These are phyloP conservation scores for Huntiella abstrusa DNA, from an alignment of 2,329 filamentous ascomycete genomes.

Conservation along the genomic window DNA sequence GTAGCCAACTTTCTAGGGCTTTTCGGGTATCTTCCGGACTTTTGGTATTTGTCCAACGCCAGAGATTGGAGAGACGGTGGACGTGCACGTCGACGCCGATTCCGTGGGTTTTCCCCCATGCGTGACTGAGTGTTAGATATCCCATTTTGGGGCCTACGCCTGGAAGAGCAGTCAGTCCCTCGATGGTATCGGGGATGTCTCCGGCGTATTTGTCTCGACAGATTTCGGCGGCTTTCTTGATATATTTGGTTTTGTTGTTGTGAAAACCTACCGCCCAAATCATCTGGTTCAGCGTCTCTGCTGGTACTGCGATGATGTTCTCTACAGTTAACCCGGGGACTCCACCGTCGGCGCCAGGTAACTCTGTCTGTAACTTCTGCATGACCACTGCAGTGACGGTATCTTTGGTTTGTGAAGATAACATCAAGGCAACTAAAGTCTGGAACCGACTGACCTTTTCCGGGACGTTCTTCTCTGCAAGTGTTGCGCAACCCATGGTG, in stretches of 20 bases:
- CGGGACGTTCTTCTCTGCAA: slow-evolving; percentile 36
- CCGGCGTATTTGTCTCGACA: slow-evolving; percentile 49
- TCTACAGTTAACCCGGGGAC: slow-evolving; percentile 47
- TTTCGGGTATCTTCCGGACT: slow-evolving; percentile 66
- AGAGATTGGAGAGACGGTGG: slow-evolving; percentile 82
- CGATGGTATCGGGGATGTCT: slow-evolving; percentile 65
- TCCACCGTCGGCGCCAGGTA: slow-evolving; percentile 33
- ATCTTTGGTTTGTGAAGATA: slow-evolving; percentile 85
- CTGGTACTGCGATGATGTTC: slow-evolving; percentile 55
- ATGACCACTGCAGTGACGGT: slow-evolving; percentile 76
- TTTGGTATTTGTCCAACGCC: slow-evolving; percentile 74
- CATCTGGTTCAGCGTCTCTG: slow-evolving; percentile 46
- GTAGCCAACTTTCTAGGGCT: slow-evolving; percentile 65
- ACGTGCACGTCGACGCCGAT: slow-evolving; percentile 94
- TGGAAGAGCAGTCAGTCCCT: slow-evolving; percentile 57
- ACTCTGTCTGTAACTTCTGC: slow-evolving; percentile 54
- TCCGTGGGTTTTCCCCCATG: slow-evolving; percentile 44
- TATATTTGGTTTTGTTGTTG: slow-evolving; percentile 75
- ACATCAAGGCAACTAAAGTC: slow-evolving; percentile 73
- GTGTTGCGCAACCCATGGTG: slow-evolving; percentile 84
- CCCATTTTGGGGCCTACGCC: slow-evolving; percentile 94
- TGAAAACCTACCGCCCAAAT: slow-evolving; percentile 82
- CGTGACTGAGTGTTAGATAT: slow-evolving; percentile 66
- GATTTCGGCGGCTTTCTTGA: slow-evolving; percentile 57
- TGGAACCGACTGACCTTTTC: slow-evolving; percentile 54